Evolutionary conservation across 164 flowering plant species (phyloP).

Genomic region (Kingdonia uniflora): DNA sequence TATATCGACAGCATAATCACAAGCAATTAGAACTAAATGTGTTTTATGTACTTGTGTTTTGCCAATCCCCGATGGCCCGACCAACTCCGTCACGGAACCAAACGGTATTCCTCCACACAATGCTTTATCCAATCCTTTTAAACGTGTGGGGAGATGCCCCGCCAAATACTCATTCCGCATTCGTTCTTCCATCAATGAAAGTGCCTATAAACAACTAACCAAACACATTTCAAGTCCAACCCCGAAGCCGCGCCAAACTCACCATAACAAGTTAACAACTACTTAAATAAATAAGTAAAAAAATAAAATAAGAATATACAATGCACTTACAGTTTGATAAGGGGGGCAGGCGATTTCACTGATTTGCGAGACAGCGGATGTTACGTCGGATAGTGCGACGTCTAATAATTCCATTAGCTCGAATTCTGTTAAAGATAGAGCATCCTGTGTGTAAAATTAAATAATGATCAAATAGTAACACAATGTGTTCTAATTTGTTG

Average conservation of each 20-base stretch:
- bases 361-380: constrained; percentile 47
- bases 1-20: too few species aligned
- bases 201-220: constrained; percentile 35
- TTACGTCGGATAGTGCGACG: constrained; percentile 49
- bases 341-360: constrained; percentile 62
- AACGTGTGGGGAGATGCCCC: constrained; percentile 55
- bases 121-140: constrained; percentile 66
- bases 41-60: constrained; percentile 55
- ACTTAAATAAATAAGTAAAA: not conserved
- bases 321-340: constrained; percentile 47
- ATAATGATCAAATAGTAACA: too few species aligned
- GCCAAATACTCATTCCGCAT: constrained; percentile 26
- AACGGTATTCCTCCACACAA: constrained; percentile 83
- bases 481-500: too few species aligned
- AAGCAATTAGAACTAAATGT: too few species aligned
- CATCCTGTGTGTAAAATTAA: constrained; percentile 37
- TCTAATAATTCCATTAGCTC: constrained; percentile 83
- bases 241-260: too few species aligned
- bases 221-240: not conserved
- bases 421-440: constrained; percentile 60
- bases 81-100: constrained; percentile 76
- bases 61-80: constrained; percentile 88
- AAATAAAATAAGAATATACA: not conserved
- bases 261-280: too few species aligned
- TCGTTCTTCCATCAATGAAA: constrained; percentile 49